These are phyloP conservation scores for Delitschia confertaspora DNA, from an alignment of 495 filamentous ascomycete genomes.

Conservation along the genomic window DNA sequence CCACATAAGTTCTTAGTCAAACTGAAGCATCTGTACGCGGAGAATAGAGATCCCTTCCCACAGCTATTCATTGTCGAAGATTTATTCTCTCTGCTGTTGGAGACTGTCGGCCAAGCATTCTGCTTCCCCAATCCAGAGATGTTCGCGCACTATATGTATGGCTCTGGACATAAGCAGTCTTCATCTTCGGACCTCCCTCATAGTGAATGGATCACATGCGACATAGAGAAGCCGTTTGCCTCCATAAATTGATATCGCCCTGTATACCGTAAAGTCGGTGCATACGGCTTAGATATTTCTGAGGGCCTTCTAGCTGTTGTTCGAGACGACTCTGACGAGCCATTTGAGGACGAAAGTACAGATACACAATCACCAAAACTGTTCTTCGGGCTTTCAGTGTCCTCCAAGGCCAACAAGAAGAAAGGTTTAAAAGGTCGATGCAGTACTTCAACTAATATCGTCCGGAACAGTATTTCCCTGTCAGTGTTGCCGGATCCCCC, in stretches of 20 bases:
- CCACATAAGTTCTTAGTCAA: too few species aligned
- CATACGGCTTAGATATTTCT: conserved; percentile 6
- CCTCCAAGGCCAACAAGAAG: too few species aligned
- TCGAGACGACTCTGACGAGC: too few species aligned
- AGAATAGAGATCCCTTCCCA: too few species aligned
- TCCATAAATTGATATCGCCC: conserved; percentile 8
- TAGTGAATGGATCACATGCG: background rate
- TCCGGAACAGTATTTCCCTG: background rate
- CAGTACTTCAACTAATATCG: conserved; percentile 4
- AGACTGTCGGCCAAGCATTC: conserved; percentile 17
- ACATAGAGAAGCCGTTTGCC: background rate
- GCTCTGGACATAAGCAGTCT: conserved; percentile 1
- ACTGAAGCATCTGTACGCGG: too few species aligned
- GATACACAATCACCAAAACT: too few species aligned
- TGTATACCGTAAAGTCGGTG: background rate
- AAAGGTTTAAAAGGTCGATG: background rate
- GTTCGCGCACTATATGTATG: conserved; percentile 20
- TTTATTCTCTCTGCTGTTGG: conserved; percentile 23
- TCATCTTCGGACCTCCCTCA: background rate
- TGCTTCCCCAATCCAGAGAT: conserved; percentile 23
- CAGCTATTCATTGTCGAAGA: conserved; percentile 28
- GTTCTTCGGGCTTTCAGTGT: too few species aligned
- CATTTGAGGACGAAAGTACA: too few species aligned
- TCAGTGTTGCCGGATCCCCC: background rate
- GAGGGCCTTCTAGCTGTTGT: too few species aligned